phyloP scores from a whole-genome alignment of 768 basidiomycete species.

The Suillus spraguei region DNA sequence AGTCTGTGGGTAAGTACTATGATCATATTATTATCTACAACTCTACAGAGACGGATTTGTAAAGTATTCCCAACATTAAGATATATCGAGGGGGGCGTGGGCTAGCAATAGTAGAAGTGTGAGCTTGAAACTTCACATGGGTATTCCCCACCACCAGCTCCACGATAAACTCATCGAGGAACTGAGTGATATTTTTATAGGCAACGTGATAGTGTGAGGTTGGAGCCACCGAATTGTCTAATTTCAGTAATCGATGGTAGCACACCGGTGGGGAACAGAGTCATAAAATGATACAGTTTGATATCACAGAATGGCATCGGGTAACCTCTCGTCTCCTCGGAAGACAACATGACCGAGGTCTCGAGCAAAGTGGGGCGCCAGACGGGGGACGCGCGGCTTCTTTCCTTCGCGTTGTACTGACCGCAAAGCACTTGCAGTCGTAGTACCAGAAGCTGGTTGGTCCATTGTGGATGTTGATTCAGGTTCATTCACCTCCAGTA shows the following conservation, averaged over 20 bases:
- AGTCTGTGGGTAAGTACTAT: background rate
- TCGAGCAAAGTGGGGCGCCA: slow-evolving; percentile 63
- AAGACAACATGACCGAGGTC: slow-evolving; percentile 69
- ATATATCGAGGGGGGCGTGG: background rate
- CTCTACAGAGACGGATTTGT: background rate
- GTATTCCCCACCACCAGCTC: background rate
- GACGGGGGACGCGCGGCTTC: slow-evolving; percentile 35
- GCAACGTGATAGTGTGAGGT: background rate
- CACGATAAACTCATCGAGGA: background rate
- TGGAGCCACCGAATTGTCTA: background rate
- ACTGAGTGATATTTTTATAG: background rate
- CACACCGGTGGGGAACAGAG: background rate
- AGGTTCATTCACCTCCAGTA: slow-evolving; percentile 17
- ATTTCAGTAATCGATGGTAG: background rate
- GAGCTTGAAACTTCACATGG: background rate
- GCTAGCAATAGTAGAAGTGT: background rate
- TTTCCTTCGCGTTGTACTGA: slow-evolving; percentile 14
- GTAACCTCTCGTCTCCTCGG: slow-evolving; percentile 57
- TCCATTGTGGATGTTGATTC: background rate
- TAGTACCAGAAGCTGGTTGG: background rate
- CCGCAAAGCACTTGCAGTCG: background rate
- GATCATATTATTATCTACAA: background rate
- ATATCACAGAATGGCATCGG: background rate
- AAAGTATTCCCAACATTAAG: background rate
- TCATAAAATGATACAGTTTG: background rate